These are phyloP conservation scores for Pyracantha coccinea DNA, from an alignment of 331 rosid genomes.

Conservation along the genomic window DNA sequence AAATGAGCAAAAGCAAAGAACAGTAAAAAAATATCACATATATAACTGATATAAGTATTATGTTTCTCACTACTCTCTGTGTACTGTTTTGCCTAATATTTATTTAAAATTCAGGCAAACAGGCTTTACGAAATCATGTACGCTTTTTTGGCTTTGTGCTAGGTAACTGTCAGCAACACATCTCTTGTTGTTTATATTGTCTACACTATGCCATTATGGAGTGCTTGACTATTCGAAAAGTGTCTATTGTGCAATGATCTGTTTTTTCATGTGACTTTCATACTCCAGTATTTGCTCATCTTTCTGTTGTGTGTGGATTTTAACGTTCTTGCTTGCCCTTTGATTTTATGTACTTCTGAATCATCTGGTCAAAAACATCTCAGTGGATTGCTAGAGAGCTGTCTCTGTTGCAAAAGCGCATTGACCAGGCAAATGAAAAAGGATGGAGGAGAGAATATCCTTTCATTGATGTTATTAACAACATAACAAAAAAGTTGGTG, in stretches of 20 bases:
- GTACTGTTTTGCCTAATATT: not conserved
- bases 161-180: not conserved
- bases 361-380: constrained; percentile 12
- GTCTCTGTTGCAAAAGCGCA: constrained; percentile 47
- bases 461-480: constrained; percentile 10
- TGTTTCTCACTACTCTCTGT: not conserved
- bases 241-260: not conserved
- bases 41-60: too few relatives aligned
- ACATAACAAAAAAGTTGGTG: not conserved
- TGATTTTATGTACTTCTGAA: not conserved
- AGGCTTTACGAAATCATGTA: not conserved
- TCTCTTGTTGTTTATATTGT: not conserved
- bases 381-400: constrained; percentile 73
- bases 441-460: constrained; percentile 95
- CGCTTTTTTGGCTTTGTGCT: not conserved
- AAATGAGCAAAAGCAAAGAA: too few relatives aligned
- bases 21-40: too few relatives aligned
- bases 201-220: not conserved
- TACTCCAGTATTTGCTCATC: not conserved
- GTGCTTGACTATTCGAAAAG: not conserved
- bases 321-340: not conserved
- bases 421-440: constrained; percentile 80
- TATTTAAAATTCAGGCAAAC: not conserved
- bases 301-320: not conserved
- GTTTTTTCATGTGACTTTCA: not conserved